Evolutionary conservation across 2,329 filamentous ascomycete genomes (phyloP).

Genomic region (Cadophora sp.): DNA sequence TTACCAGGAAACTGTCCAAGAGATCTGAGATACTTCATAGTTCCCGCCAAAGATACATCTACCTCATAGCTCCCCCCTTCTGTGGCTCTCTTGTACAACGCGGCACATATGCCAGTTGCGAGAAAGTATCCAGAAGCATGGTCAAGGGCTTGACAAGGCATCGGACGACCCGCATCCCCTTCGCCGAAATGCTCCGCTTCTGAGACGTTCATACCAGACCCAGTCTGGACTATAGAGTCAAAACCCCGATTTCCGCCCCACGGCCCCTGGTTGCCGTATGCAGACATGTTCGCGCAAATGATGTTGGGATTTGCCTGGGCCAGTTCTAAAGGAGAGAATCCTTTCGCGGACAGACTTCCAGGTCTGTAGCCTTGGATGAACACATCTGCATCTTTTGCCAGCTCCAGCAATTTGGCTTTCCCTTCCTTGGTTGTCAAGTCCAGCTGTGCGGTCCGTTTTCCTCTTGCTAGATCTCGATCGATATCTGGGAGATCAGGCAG

Average conservation of each 20-base stretch:
- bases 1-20: conserved; percentile 3
- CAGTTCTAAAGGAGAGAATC: not conserved
- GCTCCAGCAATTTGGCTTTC: not conserved
- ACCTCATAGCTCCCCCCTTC: conserved; percentile 9
- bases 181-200: conserved; percentile 7
- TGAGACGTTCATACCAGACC: conserved; percentile 3
- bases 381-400: not conserved
- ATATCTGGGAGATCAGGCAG: not conserved
- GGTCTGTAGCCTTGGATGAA: conserved; percentile 8
- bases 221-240: not conserved
- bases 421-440: not conserved
- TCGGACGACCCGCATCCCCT: not conserved
- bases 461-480: not conserved
- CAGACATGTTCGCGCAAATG: not conserved
- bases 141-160: conserved; percentile 8
- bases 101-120: not conserved
- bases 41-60: not conserved
- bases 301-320: not conserved
- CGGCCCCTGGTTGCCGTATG: not conserved
- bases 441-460: not conserved
- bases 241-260: not conserved
- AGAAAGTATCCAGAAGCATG: not conserved
- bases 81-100: conserved; percentile 6
- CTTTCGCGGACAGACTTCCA: not conserved
- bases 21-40: conserved; percentile 4